Evolutionary conservation across 352 stramenopile genomes (phyloP), one percentile per base, ranked within the genome.

Genomic region (Phytophthora meadii): DNA sequence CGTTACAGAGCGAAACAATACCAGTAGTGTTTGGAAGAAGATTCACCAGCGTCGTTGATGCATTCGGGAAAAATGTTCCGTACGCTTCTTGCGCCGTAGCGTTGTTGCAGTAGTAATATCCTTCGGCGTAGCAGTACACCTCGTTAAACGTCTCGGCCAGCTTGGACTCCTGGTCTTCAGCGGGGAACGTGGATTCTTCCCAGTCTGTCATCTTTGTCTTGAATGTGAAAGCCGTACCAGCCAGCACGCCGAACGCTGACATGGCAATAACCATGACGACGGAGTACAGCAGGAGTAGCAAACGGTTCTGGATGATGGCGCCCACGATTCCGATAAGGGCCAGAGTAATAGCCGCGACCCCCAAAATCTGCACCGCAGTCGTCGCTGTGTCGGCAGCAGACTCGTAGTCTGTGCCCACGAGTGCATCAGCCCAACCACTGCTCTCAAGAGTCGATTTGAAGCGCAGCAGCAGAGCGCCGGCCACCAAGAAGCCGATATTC

Each of bases 61-160:
- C 74, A 12, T 73, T 75, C 0, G 88, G 82, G 47, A 91, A 66
- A 45, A 95, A 95, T 6, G 84, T 78, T 34, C 75, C 52, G 50
- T 90, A 75, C 6, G 84, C 59, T 32, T 90, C 79, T 32, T 73
- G 55, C 1, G 82, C 74, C n/a, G 74, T 88, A 27, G 85, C 85
- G 36, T 87, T 84, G 69, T 93, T 96, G 69, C 88, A 96, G 47
- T 87, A 89, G 62, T 90, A 93, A 42, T 87, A 88, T 24, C 85
- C 86, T 44, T 94, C 84, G 0, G 84, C 84, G 59, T 91, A 96
- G 73, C 88, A 96, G 63, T 96, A 96, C 47, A 86, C 73, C 51
- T 94, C 68, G 49, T 93, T 93, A 41, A 96, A 94, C 12, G 81
- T 87, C 40, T 65, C 61, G 1, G 79, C 82, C 59, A 96, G 68